Conservation (phyloP, 148 eudicot genomes). For the Camellia lanceoleosa region DNA sequence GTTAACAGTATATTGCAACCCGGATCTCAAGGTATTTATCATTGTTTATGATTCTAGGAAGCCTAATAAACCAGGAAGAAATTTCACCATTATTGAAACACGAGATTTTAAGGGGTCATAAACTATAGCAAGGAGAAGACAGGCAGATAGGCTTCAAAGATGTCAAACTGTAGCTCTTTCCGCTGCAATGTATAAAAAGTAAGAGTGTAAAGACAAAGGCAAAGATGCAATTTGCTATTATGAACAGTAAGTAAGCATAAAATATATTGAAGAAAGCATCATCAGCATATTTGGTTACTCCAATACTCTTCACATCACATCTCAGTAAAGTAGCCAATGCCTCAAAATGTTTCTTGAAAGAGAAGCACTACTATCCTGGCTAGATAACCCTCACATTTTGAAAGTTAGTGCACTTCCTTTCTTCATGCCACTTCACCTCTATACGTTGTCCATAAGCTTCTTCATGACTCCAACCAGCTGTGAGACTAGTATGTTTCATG, state of each 20-base stretch:
- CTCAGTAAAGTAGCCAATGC: neutral
- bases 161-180: constrained; percentile 1
- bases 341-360: neutral
- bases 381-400: neutral
- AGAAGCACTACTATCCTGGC: neutral
- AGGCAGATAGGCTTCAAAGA: neutral
- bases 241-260: neutral
- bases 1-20: constrained; percentile 13
- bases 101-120: neutral
- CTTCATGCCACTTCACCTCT: neutral
- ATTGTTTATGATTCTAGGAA: neutral
- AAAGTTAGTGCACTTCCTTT: neutral
- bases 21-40: constrained; percentile 15
- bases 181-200: neutral
- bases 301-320: neutral
- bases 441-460: neutral
- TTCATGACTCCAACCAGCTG: neutral
- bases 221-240: neutral
- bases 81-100: neutral
- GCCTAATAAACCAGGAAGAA: neutral
- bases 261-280: neutral
- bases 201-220: neutral
- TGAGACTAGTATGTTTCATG: neutral
- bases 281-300: neutral
- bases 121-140: neutral